Percentiles rank a stretch among this genome's conserved stretches.
phyloP scores from a whole-genome alignment of 2,329 filamentous ascomycete genomes.

The Penicillium sp. region DNA sequence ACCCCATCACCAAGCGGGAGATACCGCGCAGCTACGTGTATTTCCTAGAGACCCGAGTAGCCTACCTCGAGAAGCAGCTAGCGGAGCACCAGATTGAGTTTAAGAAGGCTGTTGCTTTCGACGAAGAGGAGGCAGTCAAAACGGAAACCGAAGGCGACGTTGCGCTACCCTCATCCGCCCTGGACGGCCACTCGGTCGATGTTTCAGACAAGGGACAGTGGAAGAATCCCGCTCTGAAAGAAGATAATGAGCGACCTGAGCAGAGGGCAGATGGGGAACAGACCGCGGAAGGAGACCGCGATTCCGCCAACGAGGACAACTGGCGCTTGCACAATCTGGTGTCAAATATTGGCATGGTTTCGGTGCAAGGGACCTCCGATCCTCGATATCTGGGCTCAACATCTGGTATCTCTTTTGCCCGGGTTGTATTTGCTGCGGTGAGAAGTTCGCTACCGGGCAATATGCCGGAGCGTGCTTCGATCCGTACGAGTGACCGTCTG shows the following conservation, averaged over 20 bases:
- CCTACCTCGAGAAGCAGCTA: slow-evolving; percentile 79
- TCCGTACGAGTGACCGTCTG: slow-evolving; percentile 61
- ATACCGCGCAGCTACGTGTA: slow-evolving; percentile 93
- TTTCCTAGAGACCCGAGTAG: slow-evolving; percentile 86
- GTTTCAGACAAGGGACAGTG: slow-evolving; percentile 17
- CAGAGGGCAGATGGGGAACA: slow-evolving; percentile 23
- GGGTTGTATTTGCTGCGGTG: slow-evolving; percentile 91
- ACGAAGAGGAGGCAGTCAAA: slow-evolving; percentile 50
- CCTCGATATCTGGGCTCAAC: slow-evolving; percentile 81
- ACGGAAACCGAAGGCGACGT: slow-evolving; percentile 34
- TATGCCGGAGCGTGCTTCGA: slow-evolving; percentile 66
- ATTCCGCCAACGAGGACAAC: slow-evolving; percentile 59
- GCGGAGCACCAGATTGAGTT: slow-evolving; percentile 71
- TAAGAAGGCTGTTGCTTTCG: slow-evolving; percentile 71
- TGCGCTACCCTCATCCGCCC: slow-evolving; percentile 19
- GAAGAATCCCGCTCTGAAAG: slow-evolving; percentile 24
- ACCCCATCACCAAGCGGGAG: slow-evolving; percentile 94
- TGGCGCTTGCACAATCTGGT: slow-evolving; percentile 69
- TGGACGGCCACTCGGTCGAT: slow-evolving; percentile 22
- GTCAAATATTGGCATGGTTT: slow-evolving; percentile 74
- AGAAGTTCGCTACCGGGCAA: slow-evolving; percentile 69
- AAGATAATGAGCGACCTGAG: slow-evolving; percentile 25
- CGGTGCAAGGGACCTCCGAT: slow-evolving; percentile 77
- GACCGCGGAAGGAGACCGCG: slow-evolving; percentile 31
- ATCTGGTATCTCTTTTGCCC: slow-evolving; percentile 90